These are phyloP conservation scores for Tulasnella sp. DNA, from an alignment of 768 basidiomycete species.

Conservation along the genomic window DNA sequence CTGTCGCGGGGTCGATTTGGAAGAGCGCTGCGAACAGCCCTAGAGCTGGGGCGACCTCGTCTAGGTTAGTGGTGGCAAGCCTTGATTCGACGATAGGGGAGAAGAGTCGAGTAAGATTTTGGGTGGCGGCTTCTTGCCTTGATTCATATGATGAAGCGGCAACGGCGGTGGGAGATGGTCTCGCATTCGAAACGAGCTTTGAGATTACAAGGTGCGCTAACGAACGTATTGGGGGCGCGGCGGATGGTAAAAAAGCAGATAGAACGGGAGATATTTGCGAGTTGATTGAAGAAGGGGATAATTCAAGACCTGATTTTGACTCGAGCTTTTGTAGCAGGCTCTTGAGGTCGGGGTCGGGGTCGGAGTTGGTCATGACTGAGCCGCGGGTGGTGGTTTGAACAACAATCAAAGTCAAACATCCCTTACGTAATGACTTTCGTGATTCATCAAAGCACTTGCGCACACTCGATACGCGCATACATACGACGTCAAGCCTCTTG, in stretches of 20 bases:
- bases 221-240: constrained; percentile 40
- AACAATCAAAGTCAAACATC: not conserved
- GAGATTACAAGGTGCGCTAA: constrained; percentile 70
- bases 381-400: not conserved
- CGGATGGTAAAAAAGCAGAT: not conserved
- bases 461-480: not conserved
- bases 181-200: constrained; percentile 59
- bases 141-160: constrained; percentile 24
- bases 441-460: not conserved
- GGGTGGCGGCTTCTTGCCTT: constrained; percentile 42
- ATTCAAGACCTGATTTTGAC: constrained; percentile 4
- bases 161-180: constrained; percentile 36
- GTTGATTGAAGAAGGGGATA: constrained; percentile 6
- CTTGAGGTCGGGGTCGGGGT: not conserved
- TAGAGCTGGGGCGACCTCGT: constrained; percentile 50
- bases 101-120: constrained; percentile 50
- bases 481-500: not conserved
- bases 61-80: constrained; percentile 52
- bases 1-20: constrained; percentile 71
- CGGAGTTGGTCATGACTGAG: not conserved
- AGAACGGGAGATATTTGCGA: constrained; percentile 8
- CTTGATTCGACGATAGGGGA: constrained; percentile 47
- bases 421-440: not conserved
- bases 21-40: constrained; percentile 75
- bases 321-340: not conserved